Base-by-base conservation (phyloP, 2,329 filamentous ascomycete species). In the Fusarium papillatum region DNA sequence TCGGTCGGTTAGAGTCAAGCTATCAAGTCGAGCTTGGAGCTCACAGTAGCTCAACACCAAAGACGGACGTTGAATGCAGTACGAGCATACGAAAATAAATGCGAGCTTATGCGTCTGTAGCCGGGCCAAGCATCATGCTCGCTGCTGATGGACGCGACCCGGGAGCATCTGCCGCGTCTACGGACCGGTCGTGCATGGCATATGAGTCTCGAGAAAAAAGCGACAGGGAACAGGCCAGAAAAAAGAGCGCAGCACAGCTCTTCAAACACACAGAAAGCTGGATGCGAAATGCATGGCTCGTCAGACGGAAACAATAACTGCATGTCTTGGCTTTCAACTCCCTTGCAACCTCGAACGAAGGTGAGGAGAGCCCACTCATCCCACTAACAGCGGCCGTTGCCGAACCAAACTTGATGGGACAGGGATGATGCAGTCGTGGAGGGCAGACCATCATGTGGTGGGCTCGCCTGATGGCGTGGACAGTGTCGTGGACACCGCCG, bases 341-440 rank as follows among this genome's bases (percentile, higher is more conserved):
- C 53, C 73, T 67, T 64, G 71, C 69, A 38, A 71, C 64, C 70
- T 76, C 73, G 64, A 73, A 64, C 72, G 57, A 41, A 31, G 41
- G 55, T 64, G 63, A 39, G 59, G 62, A 36, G 62, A 36, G 29
- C 64, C 53, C 68, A 68, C 73, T 76, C 73, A 74, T 74, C 43
- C 74, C 71, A 76, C 71, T 76, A 76, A 72, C 38, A 59, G 68
- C 74, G 74, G 74, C 74, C 74, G 68, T 59, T 76, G 74, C 74
- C 74, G 74, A 76, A 76, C 74, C 61, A 76, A 57, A 74, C 57
- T 43, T 76, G 70, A 76, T 72, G 34, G 64, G 64, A 48, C 68
- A 76, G 68, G 70, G 74, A 31, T 57, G n/a, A 48, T 31, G 26
- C 26, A 31, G 50, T 55, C 50, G 26, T 57, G 34, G 48, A 68